These are phyloP conservation scores for Symbiotaphrina buchneri DNA, from an alignment of 495 filamentous ascomycete genomes.

Conservation along the genomic window DNA sequence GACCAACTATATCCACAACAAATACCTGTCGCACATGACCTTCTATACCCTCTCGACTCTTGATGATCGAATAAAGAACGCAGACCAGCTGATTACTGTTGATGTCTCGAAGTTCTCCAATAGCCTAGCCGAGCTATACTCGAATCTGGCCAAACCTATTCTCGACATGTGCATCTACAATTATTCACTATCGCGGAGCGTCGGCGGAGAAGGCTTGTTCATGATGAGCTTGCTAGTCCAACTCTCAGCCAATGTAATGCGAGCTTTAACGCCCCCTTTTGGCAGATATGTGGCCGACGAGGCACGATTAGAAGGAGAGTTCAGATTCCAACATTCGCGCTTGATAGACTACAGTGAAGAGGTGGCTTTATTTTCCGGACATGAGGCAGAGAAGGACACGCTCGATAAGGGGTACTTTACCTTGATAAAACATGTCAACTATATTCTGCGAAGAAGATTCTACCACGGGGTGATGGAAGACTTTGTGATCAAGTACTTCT, in stretches of 20 bases:
- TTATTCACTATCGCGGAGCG: conserved; percentile 73
- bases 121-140: conserved; percentile 84
- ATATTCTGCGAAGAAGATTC: conserved; percentile 67
- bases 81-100: conserved; percentile 90
- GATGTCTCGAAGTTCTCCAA: conserved; percentile 94
- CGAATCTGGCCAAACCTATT: conserved; percentile 87
- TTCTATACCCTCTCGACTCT: conserved; percentile 92
- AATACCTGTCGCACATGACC: conserved; percentile 87
- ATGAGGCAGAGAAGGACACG: conserved; percentile 92
- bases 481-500: conserved; percentile 98
- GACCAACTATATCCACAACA: conserved; percentile 78
- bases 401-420: conserved; percentile 98
- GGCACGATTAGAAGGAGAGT: conserved; percentile 83
- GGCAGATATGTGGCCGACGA: conserved; percentile 97
- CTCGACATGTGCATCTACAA: conserved; percentile 95
- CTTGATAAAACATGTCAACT: conserved; percentile 95
- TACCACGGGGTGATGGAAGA: conserved; percentile 98
- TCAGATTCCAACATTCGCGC: conserved; percentile 82
- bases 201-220: conserved; percentile 83
- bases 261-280: conserved; percentile 87
- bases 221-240: conserved; percentile 90
- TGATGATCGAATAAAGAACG: conserved; percentile 96
- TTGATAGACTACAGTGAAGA: conserved; percentile 93
- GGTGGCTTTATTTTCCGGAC: conserved; percentile 76
- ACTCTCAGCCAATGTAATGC: conserved; percentile 80